Conservation (phyloP, 164 flowering plant genomes). For the Vitis rotundifolia region DNA sequence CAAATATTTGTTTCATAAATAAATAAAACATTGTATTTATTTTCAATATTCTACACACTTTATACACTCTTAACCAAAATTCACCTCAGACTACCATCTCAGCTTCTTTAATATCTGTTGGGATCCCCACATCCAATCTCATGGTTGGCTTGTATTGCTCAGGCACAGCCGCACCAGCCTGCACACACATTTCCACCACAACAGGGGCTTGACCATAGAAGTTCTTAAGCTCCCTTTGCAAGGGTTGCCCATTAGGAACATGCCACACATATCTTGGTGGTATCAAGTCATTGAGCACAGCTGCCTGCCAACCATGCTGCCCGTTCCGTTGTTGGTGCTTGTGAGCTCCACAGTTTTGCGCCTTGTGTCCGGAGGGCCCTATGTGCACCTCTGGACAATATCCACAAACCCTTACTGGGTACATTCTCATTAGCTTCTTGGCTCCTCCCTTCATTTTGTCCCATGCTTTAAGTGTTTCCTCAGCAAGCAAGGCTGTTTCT, state of each 20-base stretch:
- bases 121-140: constrained; percentile 94
- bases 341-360: constrained; percentile 89
- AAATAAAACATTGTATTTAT: neutral
- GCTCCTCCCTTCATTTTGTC: constrained; percentile 82
- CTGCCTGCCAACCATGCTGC: constrained; percentile 97
- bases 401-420: constrained; percentile 86
- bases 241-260: constrained; percentile 67
- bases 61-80: neutral
- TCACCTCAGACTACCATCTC: constrained; percentile 80
- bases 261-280: constrained; percentile 97
- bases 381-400: constrained; percentile 96
- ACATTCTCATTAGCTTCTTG: constrained; percentile 73
- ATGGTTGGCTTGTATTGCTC: constrained; percentile 84
- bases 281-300: constrained; percentile 81
- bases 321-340: constrained; percentile 98
- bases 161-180: constrained; percentile 88
- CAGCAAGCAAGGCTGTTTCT: constrained; percentile 60
- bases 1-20: too few relatives aligned
- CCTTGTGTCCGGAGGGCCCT: constrained; percentile 89
- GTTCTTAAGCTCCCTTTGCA: constrained; percentile 66
- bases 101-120: constrained; percentile 64
- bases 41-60: neutral
- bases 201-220: constrained; percentile 97
- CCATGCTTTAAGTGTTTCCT: constrained; percentile 82
- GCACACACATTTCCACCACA: constrained; percentile 90